Evolutionary conservation across 1,284 basidiomycete genomes (phyloP).

Genomic region (Pyrrhoderma noxium): DNA sequence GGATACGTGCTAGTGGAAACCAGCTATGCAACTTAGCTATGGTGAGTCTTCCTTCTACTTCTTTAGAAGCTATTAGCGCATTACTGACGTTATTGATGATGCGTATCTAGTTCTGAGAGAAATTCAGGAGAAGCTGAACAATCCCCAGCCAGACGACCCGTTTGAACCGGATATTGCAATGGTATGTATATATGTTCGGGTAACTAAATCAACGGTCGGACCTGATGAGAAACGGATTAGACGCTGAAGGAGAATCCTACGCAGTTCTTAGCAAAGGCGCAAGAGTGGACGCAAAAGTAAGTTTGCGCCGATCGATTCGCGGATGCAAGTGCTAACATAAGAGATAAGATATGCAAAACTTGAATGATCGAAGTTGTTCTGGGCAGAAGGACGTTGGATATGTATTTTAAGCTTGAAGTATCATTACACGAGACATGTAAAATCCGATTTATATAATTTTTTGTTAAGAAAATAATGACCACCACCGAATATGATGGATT

Average conservation of each 20-base stretch:
- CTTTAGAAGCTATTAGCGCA: conserved; percentile 4
- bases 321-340: neutral
- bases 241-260: conserved; percentile 63
- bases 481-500: neutral
- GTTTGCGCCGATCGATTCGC: neutral
- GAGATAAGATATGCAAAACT: neutral
- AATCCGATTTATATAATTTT: neutral
- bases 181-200: conserved; percentile 5
- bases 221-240: too few species aligned
- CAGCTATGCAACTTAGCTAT: conserved; percentile 64
- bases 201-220: too few species aligned
- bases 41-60: conserved; percentile 2
- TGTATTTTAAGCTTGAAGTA: neutral
- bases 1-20: conserved; percentile 70
- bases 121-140: conserved; percentile 81
- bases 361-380: neutral
- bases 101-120: conserved; percentile 58
- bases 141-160: conserved; percentile 85
- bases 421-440: too few species aligned
- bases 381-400: too few species aligned
- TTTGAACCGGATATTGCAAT: conserved; percentile 80
- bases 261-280: conserved; percentile 67
- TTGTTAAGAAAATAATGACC: neutral
- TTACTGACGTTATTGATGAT: conserved; percentile 3
- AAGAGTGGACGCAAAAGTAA: conserved; percentile 76